These are phyloP conservation scores for Termitomyces bulborhizus DNA, from an alignment of 768 basidiomycete genomes.

Conservation along the genomic window DNA sequence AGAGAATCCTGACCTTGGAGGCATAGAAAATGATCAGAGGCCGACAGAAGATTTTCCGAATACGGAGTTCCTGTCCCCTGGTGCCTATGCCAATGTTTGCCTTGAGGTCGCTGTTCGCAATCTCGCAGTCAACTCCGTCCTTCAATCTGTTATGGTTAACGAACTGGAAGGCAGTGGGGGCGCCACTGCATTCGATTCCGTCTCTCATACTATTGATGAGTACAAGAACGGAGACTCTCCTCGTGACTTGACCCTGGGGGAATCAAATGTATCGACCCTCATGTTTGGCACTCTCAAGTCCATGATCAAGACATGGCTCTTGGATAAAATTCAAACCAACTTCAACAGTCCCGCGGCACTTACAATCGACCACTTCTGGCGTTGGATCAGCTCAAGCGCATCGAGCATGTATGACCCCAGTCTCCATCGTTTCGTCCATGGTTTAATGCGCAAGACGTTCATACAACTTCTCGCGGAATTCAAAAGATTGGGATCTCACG, in stretches of 20 bases:
- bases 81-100: slow-evolving; percentile 90
- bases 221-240: slow-evolving; percentile 69
- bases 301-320: slow-evolving; percentile 88
- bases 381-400: slow-evolving; percentile 86
- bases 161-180: slow-evolving; percentile 96
- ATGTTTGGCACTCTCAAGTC: slow-evolving; percentile 80
- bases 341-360: slow-evolving; percentile 60
- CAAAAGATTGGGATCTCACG: slow-evolving; percentile 87
- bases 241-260: slow-evolving; percentile 78
- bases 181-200: slow-evolving; percentile 88
- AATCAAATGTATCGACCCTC: slow-evolving; percentile 81
- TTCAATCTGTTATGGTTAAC: slow-evolving; percentile 93
- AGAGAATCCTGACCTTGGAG: slow-evolving; percentile 87
- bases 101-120: slow-evolving; percentile 87
- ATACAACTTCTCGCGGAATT: slow-evolving; percentile 96
- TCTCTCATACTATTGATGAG: slow-evolving; percentile 85
- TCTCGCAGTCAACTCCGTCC: slow-evolving; percentile 87
- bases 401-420: slow-evolving; percentile 90
- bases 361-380: slow-evolving; percentile 92
- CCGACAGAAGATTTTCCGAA: slow-evolving; percentile 72
- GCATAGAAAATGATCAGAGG: slow-evolving; percentile 81
- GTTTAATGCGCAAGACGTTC: slow-evolving; percentile 97
- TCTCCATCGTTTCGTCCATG: slow-evolving; percentile 88
- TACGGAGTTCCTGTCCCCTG: slow-evolving; percentile 80
- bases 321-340: slow-evolving; percentile 73